These are phyloP conservation scores for Backusella liffmaniae DNA, from an alignment of 192 early-diverging fungal genomes.

Conservation along the genomic window DNA sequence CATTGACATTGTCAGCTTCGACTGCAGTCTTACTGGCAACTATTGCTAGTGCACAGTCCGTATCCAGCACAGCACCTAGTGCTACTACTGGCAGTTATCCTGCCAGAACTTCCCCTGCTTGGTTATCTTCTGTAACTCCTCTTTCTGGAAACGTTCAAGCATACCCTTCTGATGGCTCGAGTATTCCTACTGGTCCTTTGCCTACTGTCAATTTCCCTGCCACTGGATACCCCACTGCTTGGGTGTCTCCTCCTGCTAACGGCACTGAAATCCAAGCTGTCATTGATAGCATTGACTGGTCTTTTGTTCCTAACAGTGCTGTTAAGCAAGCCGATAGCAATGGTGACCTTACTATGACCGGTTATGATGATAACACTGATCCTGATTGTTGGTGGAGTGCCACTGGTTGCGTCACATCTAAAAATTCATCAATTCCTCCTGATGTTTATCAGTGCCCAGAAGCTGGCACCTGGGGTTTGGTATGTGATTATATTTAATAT, in stretches of 20 bases:
- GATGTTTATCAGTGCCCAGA: constrained; percentile 37
- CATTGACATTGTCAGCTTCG: background rate
- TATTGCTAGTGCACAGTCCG: background rate
- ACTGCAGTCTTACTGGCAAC: background rate
- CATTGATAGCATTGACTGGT: constrained; percentile 38
- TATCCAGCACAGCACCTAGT: background rate
- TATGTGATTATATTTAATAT: constrained; percentile 6
- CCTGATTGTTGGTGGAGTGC: constrained; percentile 40
- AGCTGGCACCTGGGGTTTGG: constrained; percentile 26
- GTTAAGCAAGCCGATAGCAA: constrained; percentile 23
- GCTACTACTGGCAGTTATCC: background rate
- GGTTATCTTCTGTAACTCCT: constrained; percentile 24
- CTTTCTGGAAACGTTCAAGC: constrained; percentile 20
- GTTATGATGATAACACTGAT: constrained; percentile 25
- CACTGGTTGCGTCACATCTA: constrained; percentile 25
- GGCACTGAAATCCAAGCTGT: constrained; percentile 31
- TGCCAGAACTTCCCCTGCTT: constrained; percentile 26
- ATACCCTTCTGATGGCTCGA: constrained; percentile 16
- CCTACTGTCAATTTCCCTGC: background rate
- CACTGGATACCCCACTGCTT: constrained; percentile 33
- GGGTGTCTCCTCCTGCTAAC: constrained; percentile 37
- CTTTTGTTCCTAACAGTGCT: constrained; percentile 27
- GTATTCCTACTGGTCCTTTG: constrained; percentile 25
- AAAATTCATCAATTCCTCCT: constrained; percentile 25
- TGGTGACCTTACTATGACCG: constrained; percentile 35